A percentile compares a stretch with the other conserved stretches of the same genome.
These are phyloP conservation scores for Bruguiera hainesii DNA, from an alignment of 441 rosid genomes.

Conservation along the genomic window DNA sequence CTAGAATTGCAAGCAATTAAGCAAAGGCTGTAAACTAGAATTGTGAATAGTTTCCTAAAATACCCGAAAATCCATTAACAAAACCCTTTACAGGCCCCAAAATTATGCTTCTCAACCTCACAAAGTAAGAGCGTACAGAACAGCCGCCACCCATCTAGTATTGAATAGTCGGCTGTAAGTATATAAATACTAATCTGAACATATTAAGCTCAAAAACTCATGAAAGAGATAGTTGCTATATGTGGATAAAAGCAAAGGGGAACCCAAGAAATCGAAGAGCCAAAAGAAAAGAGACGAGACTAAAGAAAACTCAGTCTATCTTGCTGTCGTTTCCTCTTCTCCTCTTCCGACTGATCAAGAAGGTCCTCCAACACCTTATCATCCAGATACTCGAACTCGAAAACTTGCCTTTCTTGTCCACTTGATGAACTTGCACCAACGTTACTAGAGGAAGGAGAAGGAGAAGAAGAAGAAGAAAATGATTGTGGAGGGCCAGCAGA, in stretches of 20 bases:
- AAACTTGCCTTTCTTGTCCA: slow-evolving; percentile 37
- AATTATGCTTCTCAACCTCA: too few relatives aligned
- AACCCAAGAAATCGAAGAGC: not conserved
- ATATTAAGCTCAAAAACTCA: too few relatives aligned
- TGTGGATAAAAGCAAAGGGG: not conserved
- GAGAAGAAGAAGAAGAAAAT: slow-evolving; percentile 18
- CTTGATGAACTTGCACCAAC: slow-evolving; percentile 23
- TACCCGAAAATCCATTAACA: too few relatives aligned
- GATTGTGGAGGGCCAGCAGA: slow-evolving; percentile 22
- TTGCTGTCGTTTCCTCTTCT: slow-evolving; percentile 30
- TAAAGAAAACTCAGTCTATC: slow-evolving; percentile 15
- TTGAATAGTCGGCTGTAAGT: too few relatives aligned
- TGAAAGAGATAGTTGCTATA: too few relatives aligned
- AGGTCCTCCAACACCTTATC: slow-evolving; percentile 59
- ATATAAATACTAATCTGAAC: too few relatives aligned
- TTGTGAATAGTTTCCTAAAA: too few relatives aligned
- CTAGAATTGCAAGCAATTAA: too few relatives aligned
- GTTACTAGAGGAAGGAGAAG: slow-evolving; percentile 5
- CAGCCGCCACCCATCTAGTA: too few relatives aligned
- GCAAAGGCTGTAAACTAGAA: too few relatives aligned
- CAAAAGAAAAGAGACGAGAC: not conserved
- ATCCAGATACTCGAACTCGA: slow-evolving; percentile 61
- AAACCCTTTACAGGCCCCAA: too few relatives aligned
- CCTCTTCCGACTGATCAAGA: slow-evolving; percentile 44
- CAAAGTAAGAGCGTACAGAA: too few relatives aligned